Evolutionary conservation across 352 stramenopile species (phyloP), one percentile per base, ranked within the genome.

Genomic region (Globisporangium nagaii): DNA sequence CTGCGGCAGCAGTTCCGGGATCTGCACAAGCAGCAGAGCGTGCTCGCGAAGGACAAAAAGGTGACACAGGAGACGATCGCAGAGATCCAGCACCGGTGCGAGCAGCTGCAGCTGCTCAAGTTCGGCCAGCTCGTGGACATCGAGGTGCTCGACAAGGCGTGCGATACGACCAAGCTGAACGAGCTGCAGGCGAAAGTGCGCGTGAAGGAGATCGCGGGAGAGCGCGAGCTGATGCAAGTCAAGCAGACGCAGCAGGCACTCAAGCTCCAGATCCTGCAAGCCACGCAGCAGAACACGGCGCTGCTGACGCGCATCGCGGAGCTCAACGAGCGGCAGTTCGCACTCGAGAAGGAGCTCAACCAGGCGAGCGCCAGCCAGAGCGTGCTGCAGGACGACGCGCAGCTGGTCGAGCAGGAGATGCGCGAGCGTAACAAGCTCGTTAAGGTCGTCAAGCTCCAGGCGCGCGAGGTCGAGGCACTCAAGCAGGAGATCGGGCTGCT

Each of bases 361-460:
- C 68, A 77, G 31, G 71, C 69, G 25, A 71, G 68, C 36, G 61
- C 68, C 25, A 62, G 68, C 34, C 63, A 74, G 34, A 66, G 65
- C 36, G 68, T 75, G n/a, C 53, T 80, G 27, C 63, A 84, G 17
- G 70, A 91, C 58, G 76, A 83, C 55, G 61, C 67, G 11, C 60
- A 58, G 50, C 49, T 83, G 43, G 44, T 74, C 11, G 73, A 88
- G 56, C 68, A 76, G 30, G 91, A 97, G 64, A 84, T 88, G 66
- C 73, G 75, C 51, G 91, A 97, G 68, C 84, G 84, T 51, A 92
- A 88, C 62, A 90, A 95, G 30, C 73, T 98, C 20, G 84, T 95
- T 15, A 71, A 84, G 25, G 71, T 97, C 24, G 87, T 97, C 12
- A 97, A 96, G 59, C 72, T 98, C 25, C 92, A 98, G 68, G 79